A percentile compares a stretch with the other conserved stretches of the same genome.
These are phyloP conservation scores for Pythium pyrilobum DNA, from an alignment of 352 stramenopile genomes.

Conservation along the genomic window DNA sequence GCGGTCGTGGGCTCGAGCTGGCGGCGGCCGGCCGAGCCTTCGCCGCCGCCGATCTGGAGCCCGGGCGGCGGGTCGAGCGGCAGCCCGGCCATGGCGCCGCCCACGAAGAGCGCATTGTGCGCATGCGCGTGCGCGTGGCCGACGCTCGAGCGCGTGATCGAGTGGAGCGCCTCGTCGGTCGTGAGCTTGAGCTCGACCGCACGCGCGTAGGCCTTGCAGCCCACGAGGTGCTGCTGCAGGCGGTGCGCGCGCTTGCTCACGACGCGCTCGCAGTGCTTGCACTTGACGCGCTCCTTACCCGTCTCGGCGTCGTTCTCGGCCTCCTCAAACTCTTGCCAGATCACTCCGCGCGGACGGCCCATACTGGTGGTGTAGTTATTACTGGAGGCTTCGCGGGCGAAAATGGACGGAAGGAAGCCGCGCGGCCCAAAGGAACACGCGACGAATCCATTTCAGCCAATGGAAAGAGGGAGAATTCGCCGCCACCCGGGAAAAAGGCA, in stretches of 20 bases:
- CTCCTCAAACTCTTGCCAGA: slow-evolving; percentile 25
- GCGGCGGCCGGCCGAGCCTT: slow-evolving; percentile 19
- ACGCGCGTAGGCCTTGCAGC: slow-evolving; percentile 23
- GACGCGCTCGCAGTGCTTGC: slow-evolving; percentile 26
- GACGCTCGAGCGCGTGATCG: slow-evolving; percentile 14
- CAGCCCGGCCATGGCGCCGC: neutral
- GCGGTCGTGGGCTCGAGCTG: slow-evolving; percentile 22
- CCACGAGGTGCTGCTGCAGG: slow-evolving; percentile 23
- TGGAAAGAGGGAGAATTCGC: neutral
- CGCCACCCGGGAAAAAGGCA: neutral
- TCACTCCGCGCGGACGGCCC: slow-evolving; percentile 21
- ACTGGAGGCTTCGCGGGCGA: neutral
- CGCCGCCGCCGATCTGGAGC: slow-evolving; percentile 9
- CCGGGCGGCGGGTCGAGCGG: slow-evolving; percentile 13
- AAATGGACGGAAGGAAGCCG: slow-evolving; percentile 2
- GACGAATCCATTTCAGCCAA: slow-evolving; percentile 10
- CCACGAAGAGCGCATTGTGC: neutral
- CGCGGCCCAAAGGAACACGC: slow-evolving; percentile 2
- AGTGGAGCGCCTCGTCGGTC: slow-evolving; percentile 22
- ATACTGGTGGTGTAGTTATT: too few relatives aligned
- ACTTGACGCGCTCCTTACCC: slow-evolving; percentile 27
- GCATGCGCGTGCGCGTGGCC: neutral
- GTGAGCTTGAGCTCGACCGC: slow-evolving; percentile 26
- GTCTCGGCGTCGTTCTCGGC: slow-evolving; percentile 25
- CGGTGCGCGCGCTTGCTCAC: slow-evolving; percentile 25